Evolutionary conservation across 2,329 filamentous ascomycete species (phyloP), one percentile per base, ranked within the genome.

Genomic region (Diaporthe sp.): DNA sequence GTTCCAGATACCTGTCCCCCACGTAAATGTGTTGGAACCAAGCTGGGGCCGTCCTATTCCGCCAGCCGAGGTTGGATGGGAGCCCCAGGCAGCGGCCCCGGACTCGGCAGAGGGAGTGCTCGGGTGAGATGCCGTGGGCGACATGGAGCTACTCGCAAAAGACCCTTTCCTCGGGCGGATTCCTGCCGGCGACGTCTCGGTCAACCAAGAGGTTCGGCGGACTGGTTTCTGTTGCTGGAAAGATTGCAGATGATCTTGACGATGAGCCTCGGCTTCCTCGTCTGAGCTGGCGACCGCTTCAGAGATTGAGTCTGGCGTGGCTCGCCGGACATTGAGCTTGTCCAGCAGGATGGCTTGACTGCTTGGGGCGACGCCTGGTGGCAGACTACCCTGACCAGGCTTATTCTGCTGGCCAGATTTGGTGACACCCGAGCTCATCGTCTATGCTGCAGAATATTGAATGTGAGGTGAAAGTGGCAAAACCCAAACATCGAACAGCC

Each of bases 251-350:
- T 81, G 83, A 74, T 89, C 90, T 78, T 90, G 86, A 58, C 87
- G 87, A 78, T 90, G 88, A 81, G 91, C 88, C 76, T 98, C 94
- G 74, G 87, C 89, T 83, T 99, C 97, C 82, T 98, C 97, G 83
- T 98, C 97, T 17, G 96, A 98, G 78, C 96, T 98, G 70, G 94
- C 95, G 75, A 98, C 87, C 69, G 95, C 96, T 82, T 98, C 96
- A 4, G 96, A 98, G 38, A 74, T 74, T 6, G 72, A 76, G 82
- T 98, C 97, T 30, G 96, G 96, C 1, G 96, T 98, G 10, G 95
- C 95, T 71, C 94, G 93, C 79, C 96, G 91, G 73, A 92, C 89
- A 80, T 94, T 93, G 67, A 93, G 88, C 82, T 95, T 97, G 68
- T 96, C 94, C 45, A 95, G 87, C 64, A 94, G 85, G 52, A 92